Evolutionary conservation across 2,329 filamentous ascomycete species (phyloP), one percentile per base, ranked within the genome.

Genomic region (Rhinocladiella similis): DNA sequence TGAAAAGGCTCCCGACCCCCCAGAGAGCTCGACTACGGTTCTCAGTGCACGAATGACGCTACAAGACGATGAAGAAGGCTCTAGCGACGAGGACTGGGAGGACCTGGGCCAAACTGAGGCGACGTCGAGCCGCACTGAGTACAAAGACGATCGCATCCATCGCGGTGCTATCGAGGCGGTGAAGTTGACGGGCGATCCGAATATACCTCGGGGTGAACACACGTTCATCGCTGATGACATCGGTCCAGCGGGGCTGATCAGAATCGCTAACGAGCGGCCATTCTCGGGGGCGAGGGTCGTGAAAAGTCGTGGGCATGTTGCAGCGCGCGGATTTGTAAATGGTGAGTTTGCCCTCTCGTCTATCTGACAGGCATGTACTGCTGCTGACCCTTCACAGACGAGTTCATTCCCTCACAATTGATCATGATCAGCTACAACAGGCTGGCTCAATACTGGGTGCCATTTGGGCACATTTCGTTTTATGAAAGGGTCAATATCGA

Each of bases 121-220:
- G 10, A n/a, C 43, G 6, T 33, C 29, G 29, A 16, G 20, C 13
- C 6, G n/a, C 43, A 46, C 25, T 2, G 18, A 33, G 13, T 33
- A 54, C 10, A 45, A 48, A 18, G 50, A 61, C 19, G 51, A 59
- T 12, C 54, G 43, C 4, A 50, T 61, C n/a, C 57, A 57, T 33
- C 50, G 77, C 12, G 90, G 91, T 3, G 79, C 85, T 1, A 72
- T 97, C 3, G 86, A 92, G 70, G 93, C 89, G 0, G 85, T 97
- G 67, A 97, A 97, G 70, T 76, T 99, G 33, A 97, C 93, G 0
- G 93, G 93, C 1, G 93, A 99, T 67, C 85, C 88, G 0, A 95
- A 97, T 63, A 85, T 97, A 13, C 93, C 93, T 0, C 82, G 92
- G 7, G 93, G 92, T 7, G 88, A 97, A 70, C 84, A 86, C 64